Evolutionary conservation across 768 basidiomycete genomes (phyloP), one percentile per base, ranked within the genome.

Genomic region (Amanita brunnescens): DNA sequence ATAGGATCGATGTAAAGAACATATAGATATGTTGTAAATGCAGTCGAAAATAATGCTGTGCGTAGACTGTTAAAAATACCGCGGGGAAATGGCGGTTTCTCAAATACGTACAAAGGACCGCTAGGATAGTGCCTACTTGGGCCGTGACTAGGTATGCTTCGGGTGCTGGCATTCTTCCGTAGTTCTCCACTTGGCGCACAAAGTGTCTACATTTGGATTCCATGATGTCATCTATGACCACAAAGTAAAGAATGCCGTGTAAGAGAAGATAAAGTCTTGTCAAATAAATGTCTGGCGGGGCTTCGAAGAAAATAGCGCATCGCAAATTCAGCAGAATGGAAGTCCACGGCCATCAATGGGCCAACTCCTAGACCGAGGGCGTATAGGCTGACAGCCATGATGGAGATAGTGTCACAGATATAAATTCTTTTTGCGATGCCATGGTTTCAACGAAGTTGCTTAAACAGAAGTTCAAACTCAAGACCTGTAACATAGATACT

Each of bases 1-100:
- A 87, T 78, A 6, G 83, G 81, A 0, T 77, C 75, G 24, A 85
- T 79, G 79, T 81, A 86, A 54, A 76, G 85, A 0, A 83, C 65
- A 5, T 60, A 57, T 1, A 70, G 70, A 46, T 67, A 68, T 5
- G 69, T 76, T 12, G 68, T 75, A 65, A 82, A 84, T 0, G 81
- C 81, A 41, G 84, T 72, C 77, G 77, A 81, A 61, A 76, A 82
- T 2, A 85, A 62, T 0, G 81, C 80, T 5, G 21, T 32, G 9
- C 21, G 5, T 35, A 21, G 7, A 39, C 21, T 30, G n/a, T 18
- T 76, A 5, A 70, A n/a, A 75, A n/a, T 4, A 68, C 54, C 0
- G 55, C 78, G 70, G 13, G 74, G 74, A 20, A 6, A 65, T 69
- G 49, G 13, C 72, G 71, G 26, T 29, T n/a, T n/a, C n/a, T n/a